Conservation (phyloP, 108 stramenopile genomes). For the Thalassiosira profunda region DNA sequence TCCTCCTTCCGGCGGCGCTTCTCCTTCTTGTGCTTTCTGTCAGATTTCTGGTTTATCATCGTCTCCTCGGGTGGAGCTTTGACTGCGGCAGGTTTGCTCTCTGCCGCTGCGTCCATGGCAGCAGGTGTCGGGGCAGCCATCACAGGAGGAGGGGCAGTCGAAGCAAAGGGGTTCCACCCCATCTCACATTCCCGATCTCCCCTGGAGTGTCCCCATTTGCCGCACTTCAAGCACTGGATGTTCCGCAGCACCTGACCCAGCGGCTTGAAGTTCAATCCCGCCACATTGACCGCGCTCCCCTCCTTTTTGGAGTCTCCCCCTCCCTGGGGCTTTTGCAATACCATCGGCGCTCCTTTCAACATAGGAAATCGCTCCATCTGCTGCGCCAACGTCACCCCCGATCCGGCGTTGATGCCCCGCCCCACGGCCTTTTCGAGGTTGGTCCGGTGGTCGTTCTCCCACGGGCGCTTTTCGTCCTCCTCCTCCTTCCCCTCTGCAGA, state of each 20-base stretch:
- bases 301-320: constrained; percentile 35
- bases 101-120: neutral
- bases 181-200: constrained; percentile 83
- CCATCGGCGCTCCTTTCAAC: constrained; percentile 84
- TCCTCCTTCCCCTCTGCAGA: constrained; percentile 9
- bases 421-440: constrained; percentile 85
- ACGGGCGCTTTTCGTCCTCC: neutral
- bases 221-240: constrained; percentile 81
- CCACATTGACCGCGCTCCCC: constrained; percentile 47
- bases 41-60: neutral
- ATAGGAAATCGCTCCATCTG: constrained; percentile 85
- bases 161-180: constrained; percentile 87
- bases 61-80: neutral
- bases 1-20: constrained; percentile 1
- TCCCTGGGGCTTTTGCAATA: constrained; percentile 35
- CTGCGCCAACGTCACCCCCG: constrained; percentile 63
- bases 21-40: constrained; percentile 13
- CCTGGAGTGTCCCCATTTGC: constrained; percentile 82
- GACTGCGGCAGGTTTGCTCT: neutral
- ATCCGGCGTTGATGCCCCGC: constrained; percentile 51
- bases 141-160: constrained; percentile 7
- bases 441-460: constrained; percentile 29
- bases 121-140: neutral
- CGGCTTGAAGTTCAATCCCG: constrained; percentile 77
- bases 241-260: constrained; percentile 80